phyloP scores from a whole-genome alignment of 257 asterid species.

The Thymus mandschuricus region DNA sequence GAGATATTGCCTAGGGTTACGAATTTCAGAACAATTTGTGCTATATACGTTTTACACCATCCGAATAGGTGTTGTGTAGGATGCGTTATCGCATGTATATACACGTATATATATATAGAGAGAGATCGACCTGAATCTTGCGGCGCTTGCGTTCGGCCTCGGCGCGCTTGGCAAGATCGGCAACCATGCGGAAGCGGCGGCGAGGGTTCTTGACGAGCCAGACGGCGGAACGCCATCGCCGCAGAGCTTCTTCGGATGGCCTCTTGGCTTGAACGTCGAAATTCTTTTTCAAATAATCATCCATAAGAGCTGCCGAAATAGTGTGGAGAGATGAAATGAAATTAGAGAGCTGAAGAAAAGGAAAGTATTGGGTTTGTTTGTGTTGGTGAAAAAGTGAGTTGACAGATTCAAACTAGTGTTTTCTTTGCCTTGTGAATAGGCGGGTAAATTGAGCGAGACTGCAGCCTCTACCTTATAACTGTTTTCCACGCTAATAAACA shows the following conservation, averaged over 20 bases:
- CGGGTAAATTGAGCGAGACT: constrained; percentile 29
- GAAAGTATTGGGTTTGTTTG: constrained; percentile 13
- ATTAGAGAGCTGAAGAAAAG: constrained; percentile 22
- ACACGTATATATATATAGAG: not conserved
- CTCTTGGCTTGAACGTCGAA: constrained; percentile 67
- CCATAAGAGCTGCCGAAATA: constrained; percentile 43
- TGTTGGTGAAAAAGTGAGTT: constrained; percentile 16
- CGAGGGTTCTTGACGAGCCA: constrained; percentile 88
- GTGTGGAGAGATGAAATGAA: not conserved
- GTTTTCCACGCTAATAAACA: not conserved
- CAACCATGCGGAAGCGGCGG: constrained; percentile 85
- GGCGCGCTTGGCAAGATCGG: constrained; percentile 85
- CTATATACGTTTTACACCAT: too few relatives aligned
- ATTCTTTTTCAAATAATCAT: constrained; percentile 62
- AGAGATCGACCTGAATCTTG: constrained; percentile 54
- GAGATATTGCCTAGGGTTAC: too few relatives aligned
- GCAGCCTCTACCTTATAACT: not conserved
- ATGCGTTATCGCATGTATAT: too few relatives aligned
- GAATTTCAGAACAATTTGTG: too few relatives aligned
- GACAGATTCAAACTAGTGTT: constrained; percentile 28
- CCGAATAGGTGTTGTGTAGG: too few relatives aligned
- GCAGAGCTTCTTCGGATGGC: constrained; percentile 70
- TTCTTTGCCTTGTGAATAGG: constrained; percentile 38
- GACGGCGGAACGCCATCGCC: constrained; percentile 78
- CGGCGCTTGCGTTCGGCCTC: constrained; percentile 61